Conservation (phyloP, 176 grass and related monocot species). For the Carex kokanica region DNA sequence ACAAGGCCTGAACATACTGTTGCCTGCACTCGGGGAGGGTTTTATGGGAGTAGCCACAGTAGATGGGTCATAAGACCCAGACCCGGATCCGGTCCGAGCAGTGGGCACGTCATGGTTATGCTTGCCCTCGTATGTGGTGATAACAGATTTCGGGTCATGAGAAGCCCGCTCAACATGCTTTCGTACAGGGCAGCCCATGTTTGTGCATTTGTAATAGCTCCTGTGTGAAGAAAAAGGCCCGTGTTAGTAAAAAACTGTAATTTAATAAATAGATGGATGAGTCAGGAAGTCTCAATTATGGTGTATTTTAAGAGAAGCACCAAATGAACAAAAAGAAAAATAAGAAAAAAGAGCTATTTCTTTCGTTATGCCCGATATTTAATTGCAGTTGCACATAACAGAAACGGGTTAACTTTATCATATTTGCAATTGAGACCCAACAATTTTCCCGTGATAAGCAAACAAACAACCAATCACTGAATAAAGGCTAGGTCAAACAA, state of each 20-base stretch:
- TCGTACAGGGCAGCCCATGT: conserved; percentile 80
- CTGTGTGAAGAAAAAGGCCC: conserved; percentile 39
- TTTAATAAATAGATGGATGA: not conserved
- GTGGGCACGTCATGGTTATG: conserved; percentile 99
- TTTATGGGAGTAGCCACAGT: conserved; percentile 1
- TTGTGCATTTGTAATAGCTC: conserved; percentile 99
- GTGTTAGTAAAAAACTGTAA: not conserved
- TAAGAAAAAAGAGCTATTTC: not conserved
- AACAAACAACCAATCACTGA: not conserved
- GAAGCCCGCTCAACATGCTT: conserved; percentile 99
- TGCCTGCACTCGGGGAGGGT: conserved; percentile 24
- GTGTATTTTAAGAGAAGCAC: not conserved
- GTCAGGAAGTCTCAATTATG: not conserved
- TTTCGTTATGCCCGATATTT: not conserved
- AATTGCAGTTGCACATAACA: not conserved
- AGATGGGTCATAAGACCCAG: conserved; percentile 18
- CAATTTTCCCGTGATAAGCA: not conserved
- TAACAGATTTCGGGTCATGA: conserved; percentile 96
- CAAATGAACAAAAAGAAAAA: not conserved
- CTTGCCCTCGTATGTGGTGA: conserved; percentile 98
- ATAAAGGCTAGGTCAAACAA: not conserved
- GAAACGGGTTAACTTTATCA: not conserved
- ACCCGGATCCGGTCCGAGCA: conserved; percentile 51
- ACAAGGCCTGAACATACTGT: conserved; percentile 63
- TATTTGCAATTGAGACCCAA: not conserved